phyloP scores from a whole-genome alignment of 73 alveolate species.

The Paramecium sonneborni region DNA sequence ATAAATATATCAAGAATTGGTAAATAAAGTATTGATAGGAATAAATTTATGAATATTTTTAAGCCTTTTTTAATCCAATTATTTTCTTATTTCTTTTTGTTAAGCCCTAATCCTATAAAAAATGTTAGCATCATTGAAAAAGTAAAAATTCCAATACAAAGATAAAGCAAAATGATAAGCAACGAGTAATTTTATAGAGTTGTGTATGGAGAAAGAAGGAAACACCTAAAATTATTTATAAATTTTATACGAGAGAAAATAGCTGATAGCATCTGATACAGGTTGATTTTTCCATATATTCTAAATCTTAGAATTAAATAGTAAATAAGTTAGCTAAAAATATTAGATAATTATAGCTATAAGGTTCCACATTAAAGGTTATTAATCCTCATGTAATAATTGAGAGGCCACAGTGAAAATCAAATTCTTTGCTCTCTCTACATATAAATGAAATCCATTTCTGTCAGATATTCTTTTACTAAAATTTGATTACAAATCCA shows the following conservation, averaged over 20 bases:
- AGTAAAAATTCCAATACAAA: background rate
- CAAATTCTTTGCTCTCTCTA: too few relatives aligned
- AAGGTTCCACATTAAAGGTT: background rate
- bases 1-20: conserved; percentile 4
- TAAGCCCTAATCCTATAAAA: background rate
- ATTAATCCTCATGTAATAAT: background rate
- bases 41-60: background rate
- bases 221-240: background rate
- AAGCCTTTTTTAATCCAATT: background rate
- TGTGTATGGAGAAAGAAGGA: background rate
- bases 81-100: background rate
- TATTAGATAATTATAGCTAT: background rate
- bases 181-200: background rate
- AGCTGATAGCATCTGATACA: background rate
- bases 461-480: too few relatives aligned
- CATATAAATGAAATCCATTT: too few relatives aligned
- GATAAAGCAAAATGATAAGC: background rate
- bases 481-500: too few relatives aligned
- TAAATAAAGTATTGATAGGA: background rate
- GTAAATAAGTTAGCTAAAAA: background rate
- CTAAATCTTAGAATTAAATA: background rate
- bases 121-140: background rate
- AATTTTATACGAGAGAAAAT: background rate
- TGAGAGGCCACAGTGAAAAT: background rate
- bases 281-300: background rate